phyloP scores from a whole-genome alignment of 2,329 filamentous ascomycete genomes.

The Fusarium tanahbumbuense region DNA sequence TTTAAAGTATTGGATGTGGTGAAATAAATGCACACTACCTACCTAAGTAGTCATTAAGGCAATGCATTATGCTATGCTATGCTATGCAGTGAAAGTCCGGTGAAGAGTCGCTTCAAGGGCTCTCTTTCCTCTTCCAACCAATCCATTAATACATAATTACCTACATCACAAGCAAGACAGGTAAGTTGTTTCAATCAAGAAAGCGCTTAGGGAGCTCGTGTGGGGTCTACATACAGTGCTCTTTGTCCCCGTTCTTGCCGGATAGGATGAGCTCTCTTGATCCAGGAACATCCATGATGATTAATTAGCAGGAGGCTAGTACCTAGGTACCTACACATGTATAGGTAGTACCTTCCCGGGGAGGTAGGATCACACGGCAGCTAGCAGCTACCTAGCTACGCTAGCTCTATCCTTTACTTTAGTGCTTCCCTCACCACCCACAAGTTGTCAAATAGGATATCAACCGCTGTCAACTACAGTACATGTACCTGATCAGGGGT shows the following conservation, averaged over 20 bases:
- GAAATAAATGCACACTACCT: constrained; percentile 9
- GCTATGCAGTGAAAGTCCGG: background rate
- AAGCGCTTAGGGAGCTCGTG: constrained; percentile 3
- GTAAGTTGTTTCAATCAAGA: background rate
- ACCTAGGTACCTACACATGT: background rate
- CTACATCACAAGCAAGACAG: background rate
- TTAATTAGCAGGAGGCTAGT: background rate
- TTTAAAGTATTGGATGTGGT: constrained; percentile 17
- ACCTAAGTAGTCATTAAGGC: background rate
- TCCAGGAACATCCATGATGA: constrained; percentile 17
- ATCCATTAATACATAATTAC: background rate
- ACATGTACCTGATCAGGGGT: constrained; percentile 13
- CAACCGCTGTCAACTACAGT: constrained; percentile 29
- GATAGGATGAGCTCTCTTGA: constrained; percentile 5
- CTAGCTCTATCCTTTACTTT: constrained; percentile 19
- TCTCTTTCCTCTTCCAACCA: constrained; percentile 15
- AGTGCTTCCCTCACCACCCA: constrained; percentile 8
- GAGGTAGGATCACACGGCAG: background rate
- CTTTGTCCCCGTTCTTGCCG: constrained; percentile 16
- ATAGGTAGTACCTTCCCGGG: background rate
- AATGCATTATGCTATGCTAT: background rate
- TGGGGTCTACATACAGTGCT: background rate
- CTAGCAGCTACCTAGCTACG: background rate
- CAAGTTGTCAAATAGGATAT: constrained; percentile 22
- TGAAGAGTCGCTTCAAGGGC: background rate